Conservation (phyloP, 2,329 filamentous ascomycete genomes). For the Aspergillus tamarii region DNA sequence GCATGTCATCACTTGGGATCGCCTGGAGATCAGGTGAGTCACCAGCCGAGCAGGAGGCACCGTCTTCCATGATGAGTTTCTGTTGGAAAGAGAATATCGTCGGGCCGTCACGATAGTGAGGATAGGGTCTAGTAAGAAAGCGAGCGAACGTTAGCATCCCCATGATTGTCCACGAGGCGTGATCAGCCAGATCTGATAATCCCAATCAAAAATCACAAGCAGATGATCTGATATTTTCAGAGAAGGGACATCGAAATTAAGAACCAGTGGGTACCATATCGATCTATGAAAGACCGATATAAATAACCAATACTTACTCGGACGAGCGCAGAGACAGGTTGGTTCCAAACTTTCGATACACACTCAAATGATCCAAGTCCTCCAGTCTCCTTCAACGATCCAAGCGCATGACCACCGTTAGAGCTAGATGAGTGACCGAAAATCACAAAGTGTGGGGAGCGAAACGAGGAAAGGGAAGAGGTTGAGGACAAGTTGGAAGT, state of each 20-base stretch:
- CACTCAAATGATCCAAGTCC: slow-evolving; percentile 12
- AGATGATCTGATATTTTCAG: neutral
- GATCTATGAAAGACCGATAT: neutral
- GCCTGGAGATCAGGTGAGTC: slow-evolving; percentile 31
- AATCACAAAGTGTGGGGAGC: slow-evolving; percentile 15
- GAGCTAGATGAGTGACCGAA: slow-evolving; percentile 7
- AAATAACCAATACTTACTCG: neutral
- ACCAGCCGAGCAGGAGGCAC: slow-evolving; percentile 20
- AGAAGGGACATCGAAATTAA: neutral
- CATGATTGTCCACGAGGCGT: slow-evolving; percentile 25
- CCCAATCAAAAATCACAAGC: neutral
- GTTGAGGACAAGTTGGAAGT: slow-evolving; percentile 24
- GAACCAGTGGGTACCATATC: neutral
- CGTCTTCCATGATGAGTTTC: slow-evolving; percentile 39
- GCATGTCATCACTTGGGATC: slow-evolving; percentile 26
- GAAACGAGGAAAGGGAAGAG: slow-evolving; percentile 9
- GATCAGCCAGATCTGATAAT: neutral
- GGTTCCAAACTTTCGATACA: slow-evolving; percentile 6
- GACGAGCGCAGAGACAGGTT: neutral
- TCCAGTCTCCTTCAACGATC: slow-evolving; percentile 25
- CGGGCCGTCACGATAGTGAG: slow-evolving; percentile 36
- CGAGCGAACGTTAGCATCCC: slow-evolving; percentile 43
- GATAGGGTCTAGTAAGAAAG: slow-evolving; percentile 42
- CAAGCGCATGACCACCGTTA: slow-evolving; percentile 23
- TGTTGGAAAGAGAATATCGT: slow-evolving; percentile 43